Evolutionary conservation across 306 rosid genomes (phyloP).

Genomic region (Abrus precatorius): DNA sequence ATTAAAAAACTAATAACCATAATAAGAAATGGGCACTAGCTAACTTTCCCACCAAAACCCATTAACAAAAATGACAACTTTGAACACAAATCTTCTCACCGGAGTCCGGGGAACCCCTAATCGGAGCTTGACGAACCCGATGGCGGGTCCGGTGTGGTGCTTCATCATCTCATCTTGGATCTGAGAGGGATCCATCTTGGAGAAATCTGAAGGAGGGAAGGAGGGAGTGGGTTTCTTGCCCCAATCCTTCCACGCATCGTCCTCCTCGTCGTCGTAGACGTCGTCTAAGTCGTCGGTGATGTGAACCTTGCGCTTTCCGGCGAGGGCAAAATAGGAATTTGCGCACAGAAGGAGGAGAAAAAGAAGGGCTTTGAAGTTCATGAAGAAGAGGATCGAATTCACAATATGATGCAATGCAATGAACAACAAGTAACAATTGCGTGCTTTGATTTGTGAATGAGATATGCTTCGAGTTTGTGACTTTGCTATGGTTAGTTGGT

Average conservation of each 20-base stretch:
- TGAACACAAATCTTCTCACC: conserved; percentile 50
- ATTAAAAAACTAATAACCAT: too few relatives aligned
- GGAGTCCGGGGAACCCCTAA: conserved; percentile 67
- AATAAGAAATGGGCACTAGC: too few relatives aligned
- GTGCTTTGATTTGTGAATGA: not conserved
- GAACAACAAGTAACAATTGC: not conserved
- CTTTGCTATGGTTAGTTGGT: not conserved
- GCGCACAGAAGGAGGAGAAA: conserved; percentile 39
- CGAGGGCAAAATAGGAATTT: conserved; percentile 53
- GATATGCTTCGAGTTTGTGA: not conserved
- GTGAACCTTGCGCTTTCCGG: conserved; percentile 67
- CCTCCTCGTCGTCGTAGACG: conserved; percentile 89
- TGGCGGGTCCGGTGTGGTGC: conserved; percentile 69
- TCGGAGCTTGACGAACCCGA: conserved; percentile 92
- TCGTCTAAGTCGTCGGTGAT: conserved; percentile 91
- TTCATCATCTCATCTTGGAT: conserved; percentile 85
- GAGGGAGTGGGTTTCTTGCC: conserved; percentile 74
- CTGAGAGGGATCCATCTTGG: conserved; percentile 70
- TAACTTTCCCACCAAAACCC: too few relatives aligned
- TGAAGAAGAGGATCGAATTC: conserved; percentile 9
- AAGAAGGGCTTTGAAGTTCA: conserved; percentile 49
- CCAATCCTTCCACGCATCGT: conserved; percentile 88
- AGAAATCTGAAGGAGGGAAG: conserved; percentile 62
- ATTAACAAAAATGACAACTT: not conserved
- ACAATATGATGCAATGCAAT: not conserved